A percentile compares a stretch with the other conserved stretches of the same genome.
Evolutionary conservation across 2,329 filamentous ascomycete species (phyloP).

Genomic region (Monilinia laxa): DNA sequence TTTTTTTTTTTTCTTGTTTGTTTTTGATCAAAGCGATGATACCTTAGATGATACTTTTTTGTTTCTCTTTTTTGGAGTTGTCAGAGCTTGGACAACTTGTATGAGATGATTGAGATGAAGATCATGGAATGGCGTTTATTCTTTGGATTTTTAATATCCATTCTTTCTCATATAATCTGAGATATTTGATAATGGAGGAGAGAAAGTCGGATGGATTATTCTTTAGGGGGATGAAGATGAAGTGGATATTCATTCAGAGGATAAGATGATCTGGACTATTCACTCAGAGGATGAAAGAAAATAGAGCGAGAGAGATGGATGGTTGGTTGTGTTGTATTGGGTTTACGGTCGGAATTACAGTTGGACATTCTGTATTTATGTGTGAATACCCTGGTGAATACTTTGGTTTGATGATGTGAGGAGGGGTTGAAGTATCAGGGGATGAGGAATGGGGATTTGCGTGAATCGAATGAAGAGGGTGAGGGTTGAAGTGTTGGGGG

Average conservation of each 20-base stretch:
- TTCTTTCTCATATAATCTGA: neutral
- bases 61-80: neutral
- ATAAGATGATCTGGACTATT: neutral
- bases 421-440: too few relatives aligned
- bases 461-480: neutral
- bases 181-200: neutral
- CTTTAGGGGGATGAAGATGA: neutral
- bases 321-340: too few relatives aligned
- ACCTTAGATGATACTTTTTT: too few relatives aligned
- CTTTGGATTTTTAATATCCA: constrained; percentile 10
- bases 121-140: constrained; percentile 13
- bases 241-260: neutral
- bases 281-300: neutral
- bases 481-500: too few relatives aligned
- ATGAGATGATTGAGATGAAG: constrained; percentile 14
- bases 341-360: too few relatives aligned
- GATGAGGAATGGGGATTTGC: neutral
- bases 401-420: too few relatives aligned
- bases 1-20: constrained; percentile 10
- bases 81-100: neutral
- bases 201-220: neutral
- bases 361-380: neutral
- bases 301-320: too few relatives aligned
- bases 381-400: constrained; percentile 2
- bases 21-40: constrained; percentile 7